Base-by-base conservation (phyloP, 495 filamentous ascomycete genomes). In the Daldinia decipiens region DNA sequence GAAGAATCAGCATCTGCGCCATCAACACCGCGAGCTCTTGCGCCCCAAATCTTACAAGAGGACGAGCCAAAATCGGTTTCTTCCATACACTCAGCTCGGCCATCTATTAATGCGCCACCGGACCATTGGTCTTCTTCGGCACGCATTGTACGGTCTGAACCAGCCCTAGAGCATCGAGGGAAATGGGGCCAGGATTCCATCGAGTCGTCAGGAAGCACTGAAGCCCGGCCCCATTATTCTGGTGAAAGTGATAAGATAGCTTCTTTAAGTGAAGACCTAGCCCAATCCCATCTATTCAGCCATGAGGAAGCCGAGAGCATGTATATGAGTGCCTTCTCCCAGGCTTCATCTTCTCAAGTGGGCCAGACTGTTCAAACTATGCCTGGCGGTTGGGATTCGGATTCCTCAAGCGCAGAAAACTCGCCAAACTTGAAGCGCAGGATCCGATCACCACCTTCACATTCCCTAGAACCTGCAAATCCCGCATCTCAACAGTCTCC, bases 281-380 rank as follows among this genome's bases (percentile, higher is more conserved):
- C 85, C 19, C 74, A 92, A 66, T 98, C 96, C 9, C 92, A 86
- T 69, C 76, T 95, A 15, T 98, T 94, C 76, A 94, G 88, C 59
- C 91, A 96, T 62, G 93, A 96, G 63, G 94, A 98, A 65, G 95
- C 95, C 0, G 91, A 95, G 72, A 98, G 95, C 79, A 91, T 99
- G 89, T 98, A 98, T 70, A 94, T 98, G 85, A 87, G 85, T 61
- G 85, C 85, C 3, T 83, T 86, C 45, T 85, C 83, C 5, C 65
- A 84, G 43, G 73, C 77, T 15, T 69, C 66, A 13, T 78, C 79
- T 2, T 72, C 70, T 54, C 73, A 82, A 79, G 34, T 84, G 74
- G 74, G 79, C 77, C 52, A 47, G 12, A 50, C 39, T 17, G 5
- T 12, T 27, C 79, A 78, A 38, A 68, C 69, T 3, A 89, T 91